Conservation (phyloP, 1,284 basidiomycete species). For the Pyrrhoderma lamaoense region DNA sequence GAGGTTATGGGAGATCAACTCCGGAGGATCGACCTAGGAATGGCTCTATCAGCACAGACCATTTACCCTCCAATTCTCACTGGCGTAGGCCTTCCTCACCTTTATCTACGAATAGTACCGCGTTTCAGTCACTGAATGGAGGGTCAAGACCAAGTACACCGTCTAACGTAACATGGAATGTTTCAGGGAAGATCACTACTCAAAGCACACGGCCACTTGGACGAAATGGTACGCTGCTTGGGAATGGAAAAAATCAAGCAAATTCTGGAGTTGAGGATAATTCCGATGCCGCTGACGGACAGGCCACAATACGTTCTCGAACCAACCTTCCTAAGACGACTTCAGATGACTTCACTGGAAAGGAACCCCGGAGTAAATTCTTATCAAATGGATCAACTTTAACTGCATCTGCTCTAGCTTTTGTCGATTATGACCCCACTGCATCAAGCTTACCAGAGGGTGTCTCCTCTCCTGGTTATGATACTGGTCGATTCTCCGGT, state of each 20-base stretch:
- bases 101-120: slow-evolving; percentile 38
- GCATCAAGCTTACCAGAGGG: background rate
- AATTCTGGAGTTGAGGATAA: slow-evolving; percentile 24
- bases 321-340: background rate
- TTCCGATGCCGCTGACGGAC: background rate
- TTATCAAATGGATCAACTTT: slow-evolving; percentile 22
- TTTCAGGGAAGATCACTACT: slow-evolving; percentile 9
- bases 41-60: slow-evolving; percentile 32
- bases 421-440: slow-evolving; percentile 11
- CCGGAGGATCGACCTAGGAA: slow-evolving; percentile 14
- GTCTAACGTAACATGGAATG: slow-evolving; percentile 60
- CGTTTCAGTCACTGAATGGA: slow-evolving; percentile 53
- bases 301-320: no score
- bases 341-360: slow-evolving; percentile 21
- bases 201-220: slow-evolving; percentile 18
- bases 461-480: slow-evolving; percentile 1
- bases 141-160: slow-evolving; percentile 63
- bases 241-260: slow-evolving; percentile 55
- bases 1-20: slow-evolving; percentile 1
- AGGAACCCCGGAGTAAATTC: slow-evolving; percentile 43
- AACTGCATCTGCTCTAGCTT: slow-evolving; percentile 14
- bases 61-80: slow-evolving; percentile 41
- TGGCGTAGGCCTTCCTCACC: slow-evolving; percentile 62
- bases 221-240: slow-evolving; percentile 29
- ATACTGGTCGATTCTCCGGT: background rate